Base-by-base conservation (phyloP, 2,329 filamentous ascomycete genomes). In the Periconia sp. region DNA sequence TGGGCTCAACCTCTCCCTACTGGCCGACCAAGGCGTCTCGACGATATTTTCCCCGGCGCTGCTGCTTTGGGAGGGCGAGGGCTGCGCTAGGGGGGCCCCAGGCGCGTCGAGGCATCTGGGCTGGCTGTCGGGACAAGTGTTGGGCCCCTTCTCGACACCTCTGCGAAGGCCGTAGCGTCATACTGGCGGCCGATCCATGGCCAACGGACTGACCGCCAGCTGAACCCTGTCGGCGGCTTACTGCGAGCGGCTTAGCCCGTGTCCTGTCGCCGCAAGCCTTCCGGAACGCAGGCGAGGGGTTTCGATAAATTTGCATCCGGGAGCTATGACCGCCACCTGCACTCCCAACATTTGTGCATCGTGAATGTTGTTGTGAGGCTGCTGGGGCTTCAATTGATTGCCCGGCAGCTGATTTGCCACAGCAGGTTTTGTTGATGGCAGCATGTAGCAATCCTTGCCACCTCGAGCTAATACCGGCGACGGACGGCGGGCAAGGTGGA, bases 331-430 rank as follows among this genome's bases (percentile, higher is more conserved):
- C 54, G 30, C 43, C 40, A 46, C 48, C 51, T 31, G 50, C 49
- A 48, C 45, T 22, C 43, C 45, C 52, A 59, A 54, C 63, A 63
- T 48, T 59, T 60, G 55, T 62, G 57, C 57, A 61, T 56, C 46
- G 46, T 55, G 50, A 43, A 46, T 30, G n/a, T n/a, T n/a, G n/a
- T 35, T 40, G 25, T 18, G 15, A 13, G 9, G 12, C n/a, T 24
- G 41, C 43, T 21, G 38, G 38, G 38, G 43, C 32, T 10, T 40
- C 45, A 46, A 41, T 42, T 37, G 38, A 34, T 34, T 35, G 46
- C 15, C 24, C 25, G 29, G 13, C 28, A 24, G 6, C 22, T 6
- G 6, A 8, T 24, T 24, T 6, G 21, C 42, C 6, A 15, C 25
- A n/a, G n/a, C n/a, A n/a, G n/a, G 33, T 43, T 25, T 26, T 26